phyloP scores from a whole-genome alignment of 1,139 yeast species.

The Nakaseomyces sp. region DNA sequence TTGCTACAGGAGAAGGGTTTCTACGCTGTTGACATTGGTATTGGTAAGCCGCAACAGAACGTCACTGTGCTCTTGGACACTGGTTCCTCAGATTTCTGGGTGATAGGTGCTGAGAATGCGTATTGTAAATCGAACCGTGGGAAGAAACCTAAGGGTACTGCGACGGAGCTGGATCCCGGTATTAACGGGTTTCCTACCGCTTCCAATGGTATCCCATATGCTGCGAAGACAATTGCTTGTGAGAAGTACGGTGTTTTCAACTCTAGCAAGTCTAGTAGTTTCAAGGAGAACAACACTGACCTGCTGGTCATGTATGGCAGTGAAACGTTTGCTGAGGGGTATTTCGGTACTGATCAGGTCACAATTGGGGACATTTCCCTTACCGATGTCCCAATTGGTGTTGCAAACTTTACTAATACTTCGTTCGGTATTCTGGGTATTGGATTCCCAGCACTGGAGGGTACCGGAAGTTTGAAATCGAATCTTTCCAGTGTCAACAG shows the following conservation, averaged over 20 bases:
- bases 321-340: conserved; percentile 43
- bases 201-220: conserved; percentile 9
- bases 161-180: conserved; percentile 9
- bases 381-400: conserved; percentile 41
- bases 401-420: conserved; percentile 42
- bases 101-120: conserved; percentile 29
- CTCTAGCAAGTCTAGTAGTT: conserved; percentile 38
- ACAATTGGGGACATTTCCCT: conserved; percentile 34
- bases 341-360: conserved; percentile 44
- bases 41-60: conserved; percentile 50
- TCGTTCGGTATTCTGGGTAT: conserved; percentile 49
- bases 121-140: conserved; percentile 12
- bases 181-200: conserved; percentile 3
- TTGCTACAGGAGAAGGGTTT: conserved; percentile 19
- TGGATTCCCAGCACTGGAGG: conserved; percentile 43
- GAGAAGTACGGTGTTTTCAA: conserved; percentile 37
- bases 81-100: conserved; percentile 70
- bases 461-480: conserved; percentile 19
- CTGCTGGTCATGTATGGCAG: conserved; percentile 48
- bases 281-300: conserved; percentile 36
- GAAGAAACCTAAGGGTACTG: neutral
- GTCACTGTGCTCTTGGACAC: conserved; percentile 56
- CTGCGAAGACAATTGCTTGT: conserved; percentile 27
- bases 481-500: conserved; percentile 5
- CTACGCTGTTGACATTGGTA: conserved; percentile 23